These are phyloP conservation scores for Rhynchospora breviuscula DNA, from an alignment of 176 grass and related monocot genomes.

Conservation along the genomic window DNA sequence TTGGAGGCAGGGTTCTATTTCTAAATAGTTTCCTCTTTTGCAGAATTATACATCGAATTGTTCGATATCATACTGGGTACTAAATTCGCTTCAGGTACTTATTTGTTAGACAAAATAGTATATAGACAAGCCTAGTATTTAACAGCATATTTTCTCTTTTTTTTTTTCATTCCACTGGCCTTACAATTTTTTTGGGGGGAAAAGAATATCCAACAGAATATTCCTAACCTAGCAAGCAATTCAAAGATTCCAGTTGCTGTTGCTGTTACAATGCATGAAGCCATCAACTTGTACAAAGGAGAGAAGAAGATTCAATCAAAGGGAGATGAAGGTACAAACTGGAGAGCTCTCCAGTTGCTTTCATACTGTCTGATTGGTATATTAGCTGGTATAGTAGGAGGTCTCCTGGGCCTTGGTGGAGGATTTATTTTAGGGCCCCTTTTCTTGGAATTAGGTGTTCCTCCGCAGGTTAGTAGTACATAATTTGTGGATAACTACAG, in stretches of 20 bases:
- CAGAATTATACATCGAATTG: slow-evolving; percentile 61
- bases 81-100: slow-evolving; percentile 67
- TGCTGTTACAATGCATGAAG: slow-evolving; percentile 23
- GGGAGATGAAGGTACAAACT: slow-evolving; percentile 23
- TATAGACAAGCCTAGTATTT: neutral
- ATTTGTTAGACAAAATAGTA: neutral
- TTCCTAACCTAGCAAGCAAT: neutral
- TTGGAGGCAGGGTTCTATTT: neutral
- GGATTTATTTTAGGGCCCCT: slow-evolving; percentile 41
- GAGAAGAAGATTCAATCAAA: slow-evolving; percentile 34
- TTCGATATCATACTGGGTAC: slow-evolving; percentile 54
- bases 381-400: slow-evolving; percentile 33
- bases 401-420: slow-evolving; percentile 34
- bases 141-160: neutral
- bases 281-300: slow-evolving; percentile 32
- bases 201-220: neutral
- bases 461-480: slow-evolving; percentile 29
- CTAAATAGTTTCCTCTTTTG: neutral
- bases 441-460: slow-evolving; percentile 39
- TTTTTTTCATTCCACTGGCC: neutral
- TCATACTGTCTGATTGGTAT: slow-evolving; percentile 23
- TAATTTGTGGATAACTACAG: neutral
- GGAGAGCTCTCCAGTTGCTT: slow-evolving; percentile 48
- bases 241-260: slow-evolving; percentile 29
- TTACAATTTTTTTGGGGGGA: neutral